phyloP scores from a whole-genome alignment of 768 basidiomycete genomes.

The Strobilomyces echinocephalus region DNA sequence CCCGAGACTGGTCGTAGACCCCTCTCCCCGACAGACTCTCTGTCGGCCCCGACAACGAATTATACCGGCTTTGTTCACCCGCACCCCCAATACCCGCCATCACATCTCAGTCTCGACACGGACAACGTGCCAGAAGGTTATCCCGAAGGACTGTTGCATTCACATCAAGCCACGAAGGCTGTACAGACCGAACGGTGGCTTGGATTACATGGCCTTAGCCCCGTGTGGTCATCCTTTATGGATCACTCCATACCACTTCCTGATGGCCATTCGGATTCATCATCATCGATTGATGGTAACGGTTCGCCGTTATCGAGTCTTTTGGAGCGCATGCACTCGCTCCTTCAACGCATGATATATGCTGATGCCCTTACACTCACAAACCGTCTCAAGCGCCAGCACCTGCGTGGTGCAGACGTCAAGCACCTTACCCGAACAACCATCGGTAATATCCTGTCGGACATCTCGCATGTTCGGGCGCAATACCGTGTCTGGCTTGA shows the following conservation, averaged over 20 bases:
- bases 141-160: constrained; percentile 17
- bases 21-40: constrained; percentile 39
- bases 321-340: constrained; percentile 56
- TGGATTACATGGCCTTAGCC: constrained; percentile 30
- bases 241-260: constrained; percentile 43
- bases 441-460: constrained; percentile 65
- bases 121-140: constrained; percentile 38
- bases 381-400: constrained; percentile 85
- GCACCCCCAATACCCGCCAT: constrained; percentile 22
- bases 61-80: constrained; percentile 24
- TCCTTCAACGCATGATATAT: constrained; percentile 61
- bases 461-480: constrained; percentile 61
- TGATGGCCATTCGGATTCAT: constrained; percentile 70
- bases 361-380: constrained; percentile 87
- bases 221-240: constrained; percentile 29
- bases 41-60: constrained; percentile 23
- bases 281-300: constrained; percentile 58
- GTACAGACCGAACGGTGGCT: constrained; percentile 60
- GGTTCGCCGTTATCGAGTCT: constrained; percentile 46
- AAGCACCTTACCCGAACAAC: constrained; percentile 82
- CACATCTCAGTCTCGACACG: constrained; percentile 39
- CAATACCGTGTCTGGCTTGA: constrained; percentile 74
- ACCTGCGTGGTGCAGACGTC: constrained; percentile 80
- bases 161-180: constrained; percentile 55
- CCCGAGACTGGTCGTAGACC: constrained; percentile 41